Base-by-base conservation (phyloP, 495 filamentous ascomycete genomes). In the Rusavskia elegans region DNA sequence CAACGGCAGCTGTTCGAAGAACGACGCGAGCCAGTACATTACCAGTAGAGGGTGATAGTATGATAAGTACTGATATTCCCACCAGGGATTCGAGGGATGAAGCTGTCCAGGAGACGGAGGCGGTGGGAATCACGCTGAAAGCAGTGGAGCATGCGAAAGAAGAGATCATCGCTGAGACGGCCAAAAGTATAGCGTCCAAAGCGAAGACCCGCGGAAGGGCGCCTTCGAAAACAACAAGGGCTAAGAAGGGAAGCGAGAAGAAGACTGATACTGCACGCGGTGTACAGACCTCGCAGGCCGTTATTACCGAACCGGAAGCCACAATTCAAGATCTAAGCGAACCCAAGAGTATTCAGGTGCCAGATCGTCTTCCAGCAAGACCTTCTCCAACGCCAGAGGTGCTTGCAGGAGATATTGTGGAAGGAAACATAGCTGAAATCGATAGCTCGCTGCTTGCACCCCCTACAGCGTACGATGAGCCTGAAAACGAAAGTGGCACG, bases 401-500 rank as follows among this genome's bases (percentile, higher is more conserved):
- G 32, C 32, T 7, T 35, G 13, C 32, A 35, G 32, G 8, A 35
- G 13, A 35, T 14, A 35, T 0, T 35, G 32, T 35, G 32, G 32
- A 14, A 35, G 32, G 9, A 10, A 14, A 14, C 13, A 14, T 35
- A 35, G 2, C 32, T 35, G 32, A 35, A 11, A 11, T 8, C 10
- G 32, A 42, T n/a, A 57, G 44, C 49, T 62, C 59, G 14, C 25
- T 36, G 1, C n/a, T 57, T 37, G 49, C 25, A 21, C 45, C 27
- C 16, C 54, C 32, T 13, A 50, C 46, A 17, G 39, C 48, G n/a
- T 51, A 62, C 44, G 54, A 73, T 40, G 62, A 64, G n/a, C 64
- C 62, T 48, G 64, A 59, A 3, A 48, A 66, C 44, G 63, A 73
- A 52, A 60, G 64, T 6, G 65, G 68, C 55, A 55, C 55, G 13